phyloP scores from a whole-genome alignment of 768 basidiomycete species.

The Lactarius pseudohatsudake region DNA sequence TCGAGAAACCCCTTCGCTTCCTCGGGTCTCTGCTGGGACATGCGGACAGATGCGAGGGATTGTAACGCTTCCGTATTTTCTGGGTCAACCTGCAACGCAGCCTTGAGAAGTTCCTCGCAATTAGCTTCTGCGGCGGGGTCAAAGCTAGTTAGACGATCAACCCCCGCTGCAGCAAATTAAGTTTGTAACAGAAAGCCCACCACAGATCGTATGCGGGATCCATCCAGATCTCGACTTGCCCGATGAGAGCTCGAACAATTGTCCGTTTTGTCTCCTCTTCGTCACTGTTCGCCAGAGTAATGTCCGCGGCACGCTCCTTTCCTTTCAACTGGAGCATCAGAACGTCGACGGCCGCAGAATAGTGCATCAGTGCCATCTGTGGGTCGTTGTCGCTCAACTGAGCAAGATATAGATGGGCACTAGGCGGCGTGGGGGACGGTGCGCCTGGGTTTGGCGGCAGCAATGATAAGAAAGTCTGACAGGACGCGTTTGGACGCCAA shows the following conservation, averaged over 20 bases:
- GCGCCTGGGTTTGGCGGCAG: constrained; percentile 62
- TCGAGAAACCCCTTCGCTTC: constrained; percentile 74
- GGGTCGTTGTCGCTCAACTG: constrained; percentile 82
- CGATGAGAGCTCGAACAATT: constrained; percentile 76
- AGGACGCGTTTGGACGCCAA: background rate
- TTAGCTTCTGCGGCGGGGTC: constrained; percentile 79
- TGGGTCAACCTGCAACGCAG: constrained; percentile 74
- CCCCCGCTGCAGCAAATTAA: background rate
- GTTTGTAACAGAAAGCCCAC: constrained; percentile 42
- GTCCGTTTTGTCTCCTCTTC: constrained; percentile 63
- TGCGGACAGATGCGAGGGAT: constrained; percentile 78
- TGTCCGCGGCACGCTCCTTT: constrained; percentile 54
- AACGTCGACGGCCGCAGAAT: constrained; percentile 76
- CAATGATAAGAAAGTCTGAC: constrained; percentile 61
- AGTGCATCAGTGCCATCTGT: constrained; percentile 67
- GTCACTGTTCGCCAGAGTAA: constrained; percentile 41
- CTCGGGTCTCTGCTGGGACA: constrained; percentile 82
- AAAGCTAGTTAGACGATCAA: constrained; percentile 49
- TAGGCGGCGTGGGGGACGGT: constrained; percentile 60
- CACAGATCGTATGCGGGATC: constrained; percentile 85
- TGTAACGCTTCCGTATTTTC: constrained; percentile 79
- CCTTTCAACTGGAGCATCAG: constrained; percentile 69
- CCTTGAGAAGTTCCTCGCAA: constrained; percentile 72
- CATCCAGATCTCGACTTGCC: constrained; percentile 97
- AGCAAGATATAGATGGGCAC: constrained; percentile 86